phyloP scores from a whole-genome alignment of 2,329 filamentous ascomycete genomes.

The Penicillium hesseltinei region DNA sequence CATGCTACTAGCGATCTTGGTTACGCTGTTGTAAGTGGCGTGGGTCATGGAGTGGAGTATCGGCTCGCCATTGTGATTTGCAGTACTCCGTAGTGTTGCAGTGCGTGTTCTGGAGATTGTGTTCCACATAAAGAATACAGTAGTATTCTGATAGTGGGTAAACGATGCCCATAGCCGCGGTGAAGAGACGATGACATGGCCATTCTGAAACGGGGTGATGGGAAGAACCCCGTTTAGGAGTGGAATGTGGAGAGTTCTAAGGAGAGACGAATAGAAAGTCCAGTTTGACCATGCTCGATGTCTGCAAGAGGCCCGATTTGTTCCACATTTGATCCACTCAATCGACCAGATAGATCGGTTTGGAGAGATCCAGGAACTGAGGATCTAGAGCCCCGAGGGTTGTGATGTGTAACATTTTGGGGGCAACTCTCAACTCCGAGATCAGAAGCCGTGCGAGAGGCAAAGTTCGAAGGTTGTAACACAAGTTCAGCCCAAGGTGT shows the following conservation, averaged over 20 bases:
- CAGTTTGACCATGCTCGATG: not conserved
- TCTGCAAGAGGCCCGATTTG: not conserved
- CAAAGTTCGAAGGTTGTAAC: not conserved
- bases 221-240: constrained; percentile 4
- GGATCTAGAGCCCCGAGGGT: constrained; percentile 7
- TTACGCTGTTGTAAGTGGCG: not conserved
- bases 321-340: constrained; percentile 7
- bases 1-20: not conserved
- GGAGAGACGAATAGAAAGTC: not conserved
- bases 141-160: not conserved
- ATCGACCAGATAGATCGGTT: constrained; percentile 20
- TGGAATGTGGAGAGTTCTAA: constrained; percentile 15
- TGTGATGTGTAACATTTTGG: constrained; percentile 28
- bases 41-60: constrained; percentile 1
- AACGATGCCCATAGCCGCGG: not conserved
- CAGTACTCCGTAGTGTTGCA: not conserved
- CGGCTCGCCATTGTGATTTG: not conserved
- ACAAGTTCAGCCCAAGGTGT: not conserved
- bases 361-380: constrained; percentile 17
- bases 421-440: not conserved
- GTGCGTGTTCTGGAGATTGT: not conserved
- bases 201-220: constrained; percentile 8
- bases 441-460: constrained; percentile 15
- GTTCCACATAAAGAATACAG: not conserved
- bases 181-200: constrained; percentile 10